Evolutionary conservation across 2,329 filamentous ascomycete species (phyloP), one percentile per base, ranked within the genome.

Genomic region (Metarhizium guizhouense): DNA sequence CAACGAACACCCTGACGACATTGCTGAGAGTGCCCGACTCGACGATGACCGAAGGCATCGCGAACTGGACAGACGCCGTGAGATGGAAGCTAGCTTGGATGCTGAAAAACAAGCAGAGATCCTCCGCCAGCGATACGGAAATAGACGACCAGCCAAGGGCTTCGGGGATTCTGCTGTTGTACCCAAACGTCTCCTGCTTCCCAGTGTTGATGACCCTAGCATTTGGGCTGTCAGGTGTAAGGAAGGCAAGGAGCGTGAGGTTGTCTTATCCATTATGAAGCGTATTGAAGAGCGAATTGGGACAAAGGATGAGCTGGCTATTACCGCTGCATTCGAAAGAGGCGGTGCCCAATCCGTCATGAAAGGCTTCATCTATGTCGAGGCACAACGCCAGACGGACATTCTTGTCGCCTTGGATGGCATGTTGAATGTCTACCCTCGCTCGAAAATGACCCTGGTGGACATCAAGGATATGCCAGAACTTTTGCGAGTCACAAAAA

Each of bases 381-480:
- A 99, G 72, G 93, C 94, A 13, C 84, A 87, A 62, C 84, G 89
- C 59, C 88, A 94, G 68, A 88, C 88, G 49, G 91, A 96, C 71
- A 90, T 97, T 61, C 76, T 92, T 65, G 79, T 85, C 53, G 89
- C 90, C 7, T 77, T 96, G 47, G 89, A 96, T 59, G 88, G 86
- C 47, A 83, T 99, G 65, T 82, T 90, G 58, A 91, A 96, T 66
- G 88, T 95, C 42, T 99, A 96, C 69, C 89, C 93, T 54, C 85
- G 90, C 56, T 87, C 84, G 32, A 94, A 91, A 71, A 86, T 94
- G 74, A 83, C 92, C 48, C 77, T 97, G 53, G 90, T 99, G 47
- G 90, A 94, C 51, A 91, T 97, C 65, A 95, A 95, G 70, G 94
- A 99, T 72, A 96, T 96, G 86, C 93, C 94, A 2, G 94, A 97